Evolutionary conservation across 179 eudicot genomes (phyloP).

Genomic region (Actinidia chinensis): DNA sequence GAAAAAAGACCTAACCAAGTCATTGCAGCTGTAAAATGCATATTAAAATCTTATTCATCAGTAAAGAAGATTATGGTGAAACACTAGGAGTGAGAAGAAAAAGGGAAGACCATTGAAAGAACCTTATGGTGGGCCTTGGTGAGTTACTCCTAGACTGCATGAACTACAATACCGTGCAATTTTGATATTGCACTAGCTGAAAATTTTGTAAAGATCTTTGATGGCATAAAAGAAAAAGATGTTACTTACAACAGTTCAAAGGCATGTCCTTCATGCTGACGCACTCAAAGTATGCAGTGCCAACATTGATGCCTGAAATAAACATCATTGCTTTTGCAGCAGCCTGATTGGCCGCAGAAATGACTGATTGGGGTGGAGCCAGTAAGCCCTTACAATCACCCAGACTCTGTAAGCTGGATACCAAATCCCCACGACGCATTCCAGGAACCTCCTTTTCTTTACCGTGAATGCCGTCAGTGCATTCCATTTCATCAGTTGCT

Average conservation of each 20-base stretch:
- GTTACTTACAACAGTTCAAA: slow-evolving; percentile 68
- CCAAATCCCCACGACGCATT: slow-evolving; percentile 58
- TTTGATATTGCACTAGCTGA: not conserved
- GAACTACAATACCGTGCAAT: not conserved
- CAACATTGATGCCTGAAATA: slow-evolving; percentile 59
- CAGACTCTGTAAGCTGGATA: slow-evolving; percentile 74
- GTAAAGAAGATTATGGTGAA: slow-evolving; percentile 3
- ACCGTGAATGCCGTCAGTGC: slow-evolving; percentile 32
- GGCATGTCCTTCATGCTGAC: slow-evolving; percentile 63
- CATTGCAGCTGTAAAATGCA: not conserved
- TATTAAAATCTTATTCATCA: not conserved
- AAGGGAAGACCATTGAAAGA: not conserved
- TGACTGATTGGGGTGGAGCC: slow-evolving; percentile 72
- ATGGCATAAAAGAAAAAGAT: slow-evolving; percentile 15
- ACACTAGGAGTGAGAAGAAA: not conserved
- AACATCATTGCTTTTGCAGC: slow-evolving; percentile 91
- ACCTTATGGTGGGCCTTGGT: not conserved
- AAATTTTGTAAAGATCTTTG: not conserved
- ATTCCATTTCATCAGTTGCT: slow-evolving; percentile 38
- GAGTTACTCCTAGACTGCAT: no score
- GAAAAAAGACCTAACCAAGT: no score
- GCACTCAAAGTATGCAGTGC: slow-evolving; percentile 66
- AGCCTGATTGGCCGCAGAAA: slow-evolving; percentile 77
- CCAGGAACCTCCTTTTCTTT: slow-evolving; percentile 38
- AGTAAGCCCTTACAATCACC: slow-evolving; percentile 69